Evolutionary conservation across 352 stramenopile species (phyloP).

Genomic region (Phytophthora crassamura): DNA sequence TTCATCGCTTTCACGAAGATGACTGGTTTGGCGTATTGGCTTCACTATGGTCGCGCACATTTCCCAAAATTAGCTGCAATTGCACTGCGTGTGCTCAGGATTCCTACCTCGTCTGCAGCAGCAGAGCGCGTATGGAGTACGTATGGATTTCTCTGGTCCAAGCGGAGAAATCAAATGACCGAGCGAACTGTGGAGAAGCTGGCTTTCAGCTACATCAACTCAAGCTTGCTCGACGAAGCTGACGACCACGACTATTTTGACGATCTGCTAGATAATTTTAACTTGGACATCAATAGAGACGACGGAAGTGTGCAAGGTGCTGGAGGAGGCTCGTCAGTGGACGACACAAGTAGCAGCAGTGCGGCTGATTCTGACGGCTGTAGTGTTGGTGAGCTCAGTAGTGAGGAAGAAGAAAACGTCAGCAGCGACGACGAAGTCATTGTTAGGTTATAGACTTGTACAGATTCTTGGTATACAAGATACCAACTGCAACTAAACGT

Average conservation of each 20-base stretch:
- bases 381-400: too few relatives aligned
- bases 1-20: neutral
- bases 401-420: too few relatives aligned
- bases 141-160: neutral
- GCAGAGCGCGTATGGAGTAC: conserved; percentile 1
- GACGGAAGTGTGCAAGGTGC: too few relatives aligned
- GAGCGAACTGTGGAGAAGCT: neutral
- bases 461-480: too few relatives aligned
- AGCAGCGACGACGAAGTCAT: too few relatives aligned
- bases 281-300: too few relatives aligned
- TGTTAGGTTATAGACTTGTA: too few relatives aligned
- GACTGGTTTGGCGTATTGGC: neutral
- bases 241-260: conserved; percentile 2
- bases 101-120: neutral
- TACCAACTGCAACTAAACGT: too few relatives aligned
- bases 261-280: too few relatives aligned
- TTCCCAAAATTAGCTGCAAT: neutral
- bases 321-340: too few relatives aligned
- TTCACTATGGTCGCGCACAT: neutral
- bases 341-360: too few relatives aligned
- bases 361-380: too few relatives aligned
- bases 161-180: neutral
- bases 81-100: neutral
- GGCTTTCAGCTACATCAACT: conserved; percentile 2
- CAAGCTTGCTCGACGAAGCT: neutral